Evolutionary conservation across 257 asterid genomes (phyloP).

Genomic region (Lycium ferocissimum): DNA sequence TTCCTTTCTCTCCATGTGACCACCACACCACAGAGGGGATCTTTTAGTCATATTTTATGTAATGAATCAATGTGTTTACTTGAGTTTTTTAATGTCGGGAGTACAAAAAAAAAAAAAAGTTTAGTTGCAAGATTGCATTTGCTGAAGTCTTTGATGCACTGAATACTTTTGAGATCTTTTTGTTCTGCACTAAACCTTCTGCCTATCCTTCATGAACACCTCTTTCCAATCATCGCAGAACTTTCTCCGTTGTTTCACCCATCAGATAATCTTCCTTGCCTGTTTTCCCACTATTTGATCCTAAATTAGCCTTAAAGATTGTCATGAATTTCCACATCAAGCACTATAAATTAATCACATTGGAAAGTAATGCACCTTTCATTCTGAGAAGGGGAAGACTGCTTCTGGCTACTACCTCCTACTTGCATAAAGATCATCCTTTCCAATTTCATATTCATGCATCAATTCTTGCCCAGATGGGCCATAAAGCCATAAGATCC

Average conservation of each 20-base stretch:
- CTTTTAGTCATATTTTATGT: not conserved
- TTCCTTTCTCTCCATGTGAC: not conserved
- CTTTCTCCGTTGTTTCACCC: not conserved
- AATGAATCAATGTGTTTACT: not conserved
- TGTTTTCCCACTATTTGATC: not conserved
- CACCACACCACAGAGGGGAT: constrained; percentile 7
- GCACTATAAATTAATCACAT: not conserved
- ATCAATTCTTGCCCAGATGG: not conserved
- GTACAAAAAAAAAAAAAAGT: not conserved
- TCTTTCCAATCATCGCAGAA: not conserved
- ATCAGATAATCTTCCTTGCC: not conserved
- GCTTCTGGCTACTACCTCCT: not conserved
- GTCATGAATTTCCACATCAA: not conserved
- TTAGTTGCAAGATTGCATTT: not conserved
- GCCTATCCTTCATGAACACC: not conserved
- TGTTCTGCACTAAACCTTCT: not conserved
- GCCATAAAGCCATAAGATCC: not conserved
- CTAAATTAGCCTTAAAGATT: too few relatives aligned
- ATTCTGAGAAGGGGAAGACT: not conserved
- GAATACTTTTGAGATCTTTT: not conserved
- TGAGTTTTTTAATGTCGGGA: not conserved
- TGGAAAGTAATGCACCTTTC: constrained; percentile 1
- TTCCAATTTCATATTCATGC: not conserved
- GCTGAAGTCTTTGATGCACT: not conserved
- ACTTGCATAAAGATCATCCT: not conserved